Base-by-base conservation (phyloP, 2,329 filamentous ascomycete genomes). In the Plectosphaerella sp. region DNA sequence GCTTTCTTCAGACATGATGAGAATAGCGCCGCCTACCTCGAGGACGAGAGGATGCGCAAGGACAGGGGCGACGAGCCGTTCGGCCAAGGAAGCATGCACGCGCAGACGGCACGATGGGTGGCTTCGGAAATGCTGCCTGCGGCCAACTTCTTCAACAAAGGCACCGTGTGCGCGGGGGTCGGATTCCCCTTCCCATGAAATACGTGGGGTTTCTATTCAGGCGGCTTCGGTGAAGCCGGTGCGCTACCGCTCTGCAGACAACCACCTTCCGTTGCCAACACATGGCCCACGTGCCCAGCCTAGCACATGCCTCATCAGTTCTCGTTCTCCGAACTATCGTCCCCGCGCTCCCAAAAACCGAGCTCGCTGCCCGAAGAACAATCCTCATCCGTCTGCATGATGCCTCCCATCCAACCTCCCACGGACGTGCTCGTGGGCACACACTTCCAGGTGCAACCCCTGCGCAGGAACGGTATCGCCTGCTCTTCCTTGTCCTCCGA, bases 61-160 rank as follows among this genome's bases (percentile, higher is more conserved):
- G 79, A 83, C 54, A 74, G 71, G 56, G 69, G 68, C 2, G 57
- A 69, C 14, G 67, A 72, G 52, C 80, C 81, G 0, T 83, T 84
- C 59, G 81, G 82, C 0, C 69, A 80, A 50, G 82, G 82, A 0
- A 79, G 74, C 46, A 67, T 70, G 56, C 82, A 86, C 57, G 73
- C 82, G 0, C 74, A 72, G 42, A 86, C 83, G n/a, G 82, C 79
- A 14, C 71, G 82, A 55, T 86, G 82, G 81, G 77, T 86, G 20
- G 72, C 71, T 1, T 72, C 74, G 28, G 67, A 80, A 60, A 56
- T 86, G 37, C 56, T 85, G 16, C 76, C 79, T 0, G 56, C 57
- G 1, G 68, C 75, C 1, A 65, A 68, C 49, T 84, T 79, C 71
- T 80, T 73, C 54, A 72, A 78, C 53, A 72, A 73, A 28, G 81